Conservation (phyloP, 352 stramenopile species). For the Pythium inflatum region DNA sequence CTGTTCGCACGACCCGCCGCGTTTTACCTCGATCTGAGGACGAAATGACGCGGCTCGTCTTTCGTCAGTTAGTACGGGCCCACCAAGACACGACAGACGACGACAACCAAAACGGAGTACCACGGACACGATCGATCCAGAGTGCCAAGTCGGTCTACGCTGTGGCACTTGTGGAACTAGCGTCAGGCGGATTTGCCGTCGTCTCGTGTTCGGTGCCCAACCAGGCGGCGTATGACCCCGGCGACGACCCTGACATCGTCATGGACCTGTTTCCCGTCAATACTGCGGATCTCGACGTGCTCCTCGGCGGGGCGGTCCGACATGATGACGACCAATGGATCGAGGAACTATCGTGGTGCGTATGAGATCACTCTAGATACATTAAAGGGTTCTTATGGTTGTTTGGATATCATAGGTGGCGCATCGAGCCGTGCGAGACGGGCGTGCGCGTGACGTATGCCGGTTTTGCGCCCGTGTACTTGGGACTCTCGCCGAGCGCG, state of each 20-base stretch:
- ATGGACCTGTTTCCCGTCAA: too few species aligned
- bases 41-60: slow-evolving; percentile 5
- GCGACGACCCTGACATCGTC: too few species aligned
- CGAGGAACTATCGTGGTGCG: slow-evolving; percentile 24
- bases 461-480: slow-evolving; percentile 6
- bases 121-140: neutral
- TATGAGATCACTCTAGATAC: too few species aligned
- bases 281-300: too few species aligned
- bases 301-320: too few species aligned
- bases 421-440: neutral
- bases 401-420: slow-evolving; percentile 11
- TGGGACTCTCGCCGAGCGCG: slow-evolving; percentile 5
- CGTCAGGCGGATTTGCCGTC: neutral
- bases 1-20: neutral
- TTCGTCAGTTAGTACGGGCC: neutral
- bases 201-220: slow-evolving; percentile 20
- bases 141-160: slow-evolving; percentile 25
- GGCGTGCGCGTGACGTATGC: slow-evolving; percentile 9
- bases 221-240: slow-evolving; percentile 8
- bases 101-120: too few species aligned
- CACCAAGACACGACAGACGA: neutral
- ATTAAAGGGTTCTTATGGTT: too few species aligned
- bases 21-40: neutral
- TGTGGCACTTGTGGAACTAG: neutral
- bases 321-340: slow-evolving; percentile 21